Base-by-base conservation (phyloP, 169 alveolate species). In the Eimeria maxima region DNA sequence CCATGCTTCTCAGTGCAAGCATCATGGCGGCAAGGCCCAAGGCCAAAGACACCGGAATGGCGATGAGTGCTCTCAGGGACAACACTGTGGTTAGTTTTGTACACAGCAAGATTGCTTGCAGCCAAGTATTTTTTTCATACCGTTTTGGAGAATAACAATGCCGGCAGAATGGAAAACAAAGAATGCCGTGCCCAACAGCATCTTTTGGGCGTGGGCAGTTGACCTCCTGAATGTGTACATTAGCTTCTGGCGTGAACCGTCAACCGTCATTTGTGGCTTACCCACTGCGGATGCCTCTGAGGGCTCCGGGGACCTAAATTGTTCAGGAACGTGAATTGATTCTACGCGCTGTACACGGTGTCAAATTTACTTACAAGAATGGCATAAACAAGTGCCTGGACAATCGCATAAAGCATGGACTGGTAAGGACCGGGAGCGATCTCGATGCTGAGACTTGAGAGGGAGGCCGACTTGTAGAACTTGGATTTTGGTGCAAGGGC, bases 401-500 rank as follows among this genome's bases (percentile, higher is more conserved):
- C 74, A 27, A 86, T 57, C 78, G 78, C 93, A 45, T 86, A 86
- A 4, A 86, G 27, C 42, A 80, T 14, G 18, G 93, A 86, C 5
- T 53, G 93, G 93, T 86, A 86, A 20, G 93, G 63, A 38, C 93
- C 93, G 45, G 93, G 93, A 3, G 93, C 93, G 38, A 86, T 57
- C 93, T 86, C 93, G 45, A 86, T 86, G 81, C 93, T 86, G 29
- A 60, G 69, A 69, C 81, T 86, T 27, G 42, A 29, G 27, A 86
- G 29, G 38, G 93, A 60, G 29, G 93, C 8, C 29, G 93, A 53
- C 78, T 86, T 86, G 93, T 38, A 55, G 93, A 45, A 86, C 93
- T 86, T 86, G 93, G 93, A 86, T 42, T 86, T 86, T 44, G 93
- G 93, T 33, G 93, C 93, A 33, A 86, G 80, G 44, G 93, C 67